Evolutionary conservation across 73 alveolate genomes (phyloP).

Genomic region (Paramecium sonneborni): DNA sequence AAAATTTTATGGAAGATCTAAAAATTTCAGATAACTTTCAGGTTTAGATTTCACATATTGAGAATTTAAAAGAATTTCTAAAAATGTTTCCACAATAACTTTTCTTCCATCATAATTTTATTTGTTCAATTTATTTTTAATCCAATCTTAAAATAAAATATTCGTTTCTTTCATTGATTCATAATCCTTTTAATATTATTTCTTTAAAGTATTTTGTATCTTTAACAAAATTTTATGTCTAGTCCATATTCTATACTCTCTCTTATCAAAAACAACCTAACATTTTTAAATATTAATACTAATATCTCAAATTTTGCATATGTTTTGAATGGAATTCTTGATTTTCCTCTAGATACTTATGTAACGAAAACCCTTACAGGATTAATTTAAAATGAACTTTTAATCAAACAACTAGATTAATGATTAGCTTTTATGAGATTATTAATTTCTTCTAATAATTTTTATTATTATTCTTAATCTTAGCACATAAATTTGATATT

Average conservation of each 20-base stretch:
- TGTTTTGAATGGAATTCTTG: neutral
- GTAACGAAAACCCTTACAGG: neutral
- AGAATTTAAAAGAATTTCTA: neutral
- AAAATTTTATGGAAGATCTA: neutral
- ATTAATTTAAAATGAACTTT: too few relatives aligned
- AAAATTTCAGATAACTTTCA: neutral
- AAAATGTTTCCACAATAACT: neutral
- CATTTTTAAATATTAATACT: neutral
- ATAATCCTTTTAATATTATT: neutral
- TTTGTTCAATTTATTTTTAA: neutral
- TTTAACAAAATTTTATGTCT: neutral
- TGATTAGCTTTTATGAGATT: too few relatives aligned
- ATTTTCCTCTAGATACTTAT: neutral
- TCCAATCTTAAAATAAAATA: neutral
- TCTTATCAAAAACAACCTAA: neutral
- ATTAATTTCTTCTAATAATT: neutral
- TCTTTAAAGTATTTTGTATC: neutral
- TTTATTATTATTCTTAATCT: neutral
- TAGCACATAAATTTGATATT: neutral
- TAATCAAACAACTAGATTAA: too few relatives aligned
- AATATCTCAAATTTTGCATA: neutral
- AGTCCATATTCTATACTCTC: neutral
- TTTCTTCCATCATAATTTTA: neutral
- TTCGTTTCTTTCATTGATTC: neutral
- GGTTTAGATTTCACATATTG: neutral